Evolutionary conservation across 805 yeast species (phyloP).

Genomic region (Candida boleticola): DNA sequence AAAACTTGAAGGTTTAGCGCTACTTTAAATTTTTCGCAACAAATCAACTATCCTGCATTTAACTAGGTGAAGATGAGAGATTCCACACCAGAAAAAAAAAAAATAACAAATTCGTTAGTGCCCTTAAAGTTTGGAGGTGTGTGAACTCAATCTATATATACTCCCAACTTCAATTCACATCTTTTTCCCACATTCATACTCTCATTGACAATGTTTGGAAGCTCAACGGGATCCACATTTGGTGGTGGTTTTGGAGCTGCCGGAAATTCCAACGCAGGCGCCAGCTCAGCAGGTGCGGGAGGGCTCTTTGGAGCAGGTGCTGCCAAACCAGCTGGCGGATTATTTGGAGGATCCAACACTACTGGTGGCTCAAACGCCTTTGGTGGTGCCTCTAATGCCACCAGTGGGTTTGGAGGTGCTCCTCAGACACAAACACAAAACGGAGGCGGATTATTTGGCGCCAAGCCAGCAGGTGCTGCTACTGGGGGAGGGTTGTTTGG

Average conservation of each 20-base stretch:
- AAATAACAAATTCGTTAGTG: too few species aligned
- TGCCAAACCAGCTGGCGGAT: conserved; percentile 9
- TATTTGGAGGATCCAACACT: conserved; percentile 15
- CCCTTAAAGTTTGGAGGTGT: too few species aligned
- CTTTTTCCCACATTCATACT: too few species aligned
- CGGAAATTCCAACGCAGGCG: conserved; percentile 7
- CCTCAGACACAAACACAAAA: conserved; percentile 11
- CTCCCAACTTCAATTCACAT: too few species aligned
- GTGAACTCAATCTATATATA: too few species aligned
- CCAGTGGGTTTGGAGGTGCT: conserved; percentile 5
- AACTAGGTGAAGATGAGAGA: too few species aligned
- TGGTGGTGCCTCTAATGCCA: background rate
- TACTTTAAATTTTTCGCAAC: too few species aligned
- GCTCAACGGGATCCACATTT: too few species aligned
- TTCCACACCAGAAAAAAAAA: too few species aligned
- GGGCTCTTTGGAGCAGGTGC: conserved; percentile 4
- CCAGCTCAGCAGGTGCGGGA: conserved; percentile 7
- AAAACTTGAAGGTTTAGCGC: background rate
- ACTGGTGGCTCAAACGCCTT: conserved; percentile 10
- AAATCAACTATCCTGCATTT: background rate
- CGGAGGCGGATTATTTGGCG: conserved; percentile 20
- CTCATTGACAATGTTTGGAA: too few species aligned
- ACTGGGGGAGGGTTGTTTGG: conserved; percentile 25
- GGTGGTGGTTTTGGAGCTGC: conserved; percentile 5
- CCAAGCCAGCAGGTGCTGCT: conserved; percentile 12